Conservation (phyloP, 1,284 basidiomycete species). For the Amylostereum chailletii region DNA sequence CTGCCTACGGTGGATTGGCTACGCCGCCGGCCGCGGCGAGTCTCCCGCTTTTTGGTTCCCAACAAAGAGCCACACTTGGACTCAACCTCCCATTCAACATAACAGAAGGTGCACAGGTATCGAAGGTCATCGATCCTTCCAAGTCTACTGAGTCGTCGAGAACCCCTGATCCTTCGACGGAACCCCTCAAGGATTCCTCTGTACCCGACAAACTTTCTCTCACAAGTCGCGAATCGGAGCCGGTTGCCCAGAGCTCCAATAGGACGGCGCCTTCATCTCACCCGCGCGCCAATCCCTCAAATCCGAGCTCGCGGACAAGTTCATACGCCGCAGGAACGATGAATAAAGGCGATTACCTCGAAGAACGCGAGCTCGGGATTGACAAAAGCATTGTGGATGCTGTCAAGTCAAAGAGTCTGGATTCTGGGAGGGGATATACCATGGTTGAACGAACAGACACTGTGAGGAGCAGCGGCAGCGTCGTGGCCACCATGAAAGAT, state of each 20-base stretch:
- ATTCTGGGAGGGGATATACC: conserved; percentile 3
- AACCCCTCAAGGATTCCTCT: too few species aligned
- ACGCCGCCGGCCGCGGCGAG: background rate
- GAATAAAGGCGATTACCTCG: conserved; percentile 24
- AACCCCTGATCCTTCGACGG: too few species aligned
- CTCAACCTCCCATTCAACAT: too few species aligned
- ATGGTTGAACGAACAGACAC: conserved; percentile 22
- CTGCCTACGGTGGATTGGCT: background rate
- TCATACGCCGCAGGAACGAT: conserved; percentile 7
- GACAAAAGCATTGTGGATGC: conserved; percentile 9
- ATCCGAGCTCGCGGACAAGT: conserved; percentile 1
- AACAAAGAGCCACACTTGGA: too few species aligned
- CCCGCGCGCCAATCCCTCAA: conserved; percentile 6
- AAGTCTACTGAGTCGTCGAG: too few species aligned
- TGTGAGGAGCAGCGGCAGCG: conserved; percentile 39
- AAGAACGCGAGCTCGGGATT: conserved; percentile 28
- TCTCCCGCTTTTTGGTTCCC: background rate
- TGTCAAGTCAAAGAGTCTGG: conserved; percentile 20
- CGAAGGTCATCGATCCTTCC: too few species aligned
- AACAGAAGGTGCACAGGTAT: too few species aligned
- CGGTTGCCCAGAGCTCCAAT: conserved; percentile 1
- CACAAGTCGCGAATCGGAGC: too few species aligned
- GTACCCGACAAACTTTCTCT: too few species aligned
- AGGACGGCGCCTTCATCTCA: background rate
- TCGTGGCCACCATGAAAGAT: background rate